Evolutionary conservation across 805 yeast species (phyloP), one percentile per base, ranked within the genome.

Genomic region (Saccharomycopsis selenospora): DNA sequence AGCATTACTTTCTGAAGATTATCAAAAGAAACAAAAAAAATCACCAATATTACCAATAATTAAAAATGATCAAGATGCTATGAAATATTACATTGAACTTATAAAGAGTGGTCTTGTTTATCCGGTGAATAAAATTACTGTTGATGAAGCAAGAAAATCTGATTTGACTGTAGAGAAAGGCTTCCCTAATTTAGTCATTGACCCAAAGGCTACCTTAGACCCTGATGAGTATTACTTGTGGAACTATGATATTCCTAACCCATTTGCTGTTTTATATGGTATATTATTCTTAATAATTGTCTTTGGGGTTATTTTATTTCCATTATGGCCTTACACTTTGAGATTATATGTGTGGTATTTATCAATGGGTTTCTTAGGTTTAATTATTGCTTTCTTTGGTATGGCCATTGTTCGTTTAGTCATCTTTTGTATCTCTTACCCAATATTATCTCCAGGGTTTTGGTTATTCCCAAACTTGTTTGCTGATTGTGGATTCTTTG

Each of bases 401-500:
- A 65, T 85, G 57, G 95, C 97, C 1, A 72, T 93, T 40, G 67
- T 91, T 28, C 76, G 99, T 61, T 69, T 90, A 61, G 71, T 90
- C 36, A 61, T 93, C 23, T 87, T 80, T 58, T 56, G 74, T 23
- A 56, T 84, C 45, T 76, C 89, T 0, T 74, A 76, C 55, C 67
- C 82, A 43, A 65, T 76, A 1, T 67, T 75, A 49, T 76, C 79
- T 5, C 79, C 79, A 40, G 95, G 95, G n/a, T 74, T 93, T 62
- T 93, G 99, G 99, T 63, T 93, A 42, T 91, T 88, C 74, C 99
- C 99, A 49, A 91, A 91, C 62, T 72, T 93, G 61, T 93, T 90
- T 66, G 99, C 82, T 54, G 99, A 93, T 61, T 90, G 95, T 58
- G 96, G 97, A 22, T 84, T 93, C 55, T 61, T 91, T 52, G 98